Percentiles rank a stretch among this genome's conserved stretches.
These are phyloP conservation scores for Lophiotrema nucula DNA, from an alignment of 495 filamentous ascomycete genomes.

Conservation along the genomic window DNA sequence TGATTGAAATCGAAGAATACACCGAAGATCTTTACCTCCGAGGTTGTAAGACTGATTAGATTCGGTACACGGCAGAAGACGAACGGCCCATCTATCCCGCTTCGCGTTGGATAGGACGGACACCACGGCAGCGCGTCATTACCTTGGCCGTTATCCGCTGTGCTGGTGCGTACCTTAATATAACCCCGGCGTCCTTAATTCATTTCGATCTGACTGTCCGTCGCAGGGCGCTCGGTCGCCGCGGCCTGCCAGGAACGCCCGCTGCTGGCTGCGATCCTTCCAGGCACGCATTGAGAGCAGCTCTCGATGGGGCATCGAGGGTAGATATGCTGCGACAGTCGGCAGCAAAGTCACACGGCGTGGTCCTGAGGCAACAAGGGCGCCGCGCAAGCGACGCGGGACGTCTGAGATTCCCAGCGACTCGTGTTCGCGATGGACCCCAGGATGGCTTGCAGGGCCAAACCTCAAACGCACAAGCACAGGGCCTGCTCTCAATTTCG, in stretches of 20 bases:
- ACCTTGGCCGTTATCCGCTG: background rate
- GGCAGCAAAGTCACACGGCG: background rate
- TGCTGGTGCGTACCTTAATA: slow-evolving; percentile 20
- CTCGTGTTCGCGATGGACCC: background rate
- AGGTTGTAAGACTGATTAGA: too few relatives aligned
- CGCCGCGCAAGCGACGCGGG: background rate
- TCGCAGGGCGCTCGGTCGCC: background rate
- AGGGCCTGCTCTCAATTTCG: background rate
- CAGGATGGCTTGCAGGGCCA: background rate
- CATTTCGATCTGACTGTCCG: background rate
- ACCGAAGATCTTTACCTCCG: too few relatives aligned
- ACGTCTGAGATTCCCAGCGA: background rate
- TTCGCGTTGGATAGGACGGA: too few relatives aligned
- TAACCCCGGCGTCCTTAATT: slow-evolving; percentile 12
- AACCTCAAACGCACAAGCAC: background rate
- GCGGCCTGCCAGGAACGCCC: background rate
- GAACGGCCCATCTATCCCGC: too few relatives aligned
- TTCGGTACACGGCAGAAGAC: too few relatives aligned
- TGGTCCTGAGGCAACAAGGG: background rate
- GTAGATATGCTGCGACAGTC: background rate
- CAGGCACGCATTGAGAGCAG: background rate
- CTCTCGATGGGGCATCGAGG: background rate
- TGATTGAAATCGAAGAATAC: too few relatives aligned
- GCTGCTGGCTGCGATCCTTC: background rate
- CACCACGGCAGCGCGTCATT: too few relatives aligned